phyloP scores from a whole-genome alignment of 2,329 filamentous ascomycete genomes.

The Colletotrichum cereale region DNA sequence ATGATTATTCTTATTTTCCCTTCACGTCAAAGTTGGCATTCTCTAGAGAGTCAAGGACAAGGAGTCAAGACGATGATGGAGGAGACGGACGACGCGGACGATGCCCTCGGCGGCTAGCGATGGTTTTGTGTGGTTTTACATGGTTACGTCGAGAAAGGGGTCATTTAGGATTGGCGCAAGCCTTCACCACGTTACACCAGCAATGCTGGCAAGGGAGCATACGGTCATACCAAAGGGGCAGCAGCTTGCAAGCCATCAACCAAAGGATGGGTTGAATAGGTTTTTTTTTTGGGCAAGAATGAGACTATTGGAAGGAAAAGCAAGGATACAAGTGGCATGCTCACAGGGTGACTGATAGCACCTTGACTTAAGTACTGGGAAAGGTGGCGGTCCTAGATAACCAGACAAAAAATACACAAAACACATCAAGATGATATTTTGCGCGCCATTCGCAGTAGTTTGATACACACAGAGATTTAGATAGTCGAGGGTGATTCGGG shows the following conservation, averaged over 20 bases:
- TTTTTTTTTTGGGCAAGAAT: neutral
- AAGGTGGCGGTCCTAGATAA: slow-evolving; percentile 36
- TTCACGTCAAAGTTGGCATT: slow-evolving; percentile 35
- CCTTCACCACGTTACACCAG: slow-evolving; percentile 10
- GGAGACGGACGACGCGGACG: slow-evolving; percentile 13
- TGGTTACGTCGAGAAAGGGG: slow-evolving; percentile 17
- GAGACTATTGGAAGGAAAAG: slow-evolving; percentile 36
- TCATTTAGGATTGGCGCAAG: slow-evolving; percentile 24
- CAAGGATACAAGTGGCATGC: slow-evolving; percentile 14
- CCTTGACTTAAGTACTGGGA: neutral
- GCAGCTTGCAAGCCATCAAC: neutral
- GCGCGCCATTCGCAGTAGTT: neutral
- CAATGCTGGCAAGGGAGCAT: neutral
- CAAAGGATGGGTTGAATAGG: neutral
- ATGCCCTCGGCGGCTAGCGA: neutral
- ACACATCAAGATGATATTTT: neutral
- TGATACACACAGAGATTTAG: too few relatives aligned
- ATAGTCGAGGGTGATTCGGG: too few relatives aligned
- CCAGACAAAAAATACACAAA: slow-evolving; percentile 29
- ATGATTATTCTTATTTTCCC: slow-evolving; percentile 40
- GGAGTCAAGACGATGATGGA: slow-evolving; percentile 5
- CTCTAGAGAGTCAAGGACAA: slow-evolving; percentile 27
- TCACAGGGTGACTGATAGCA: neutral
- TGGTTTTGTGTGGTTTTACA: slow-evolving; percentile 27
- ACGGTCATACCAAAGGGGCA: neutral